Percentiles rank a stretch among this genome's conserved stretches.
Evolutionary conservation across 2,329 filamentous ascomycete genomes (phyloP).

Genomic region (Apiospora arundinis): DNA sequence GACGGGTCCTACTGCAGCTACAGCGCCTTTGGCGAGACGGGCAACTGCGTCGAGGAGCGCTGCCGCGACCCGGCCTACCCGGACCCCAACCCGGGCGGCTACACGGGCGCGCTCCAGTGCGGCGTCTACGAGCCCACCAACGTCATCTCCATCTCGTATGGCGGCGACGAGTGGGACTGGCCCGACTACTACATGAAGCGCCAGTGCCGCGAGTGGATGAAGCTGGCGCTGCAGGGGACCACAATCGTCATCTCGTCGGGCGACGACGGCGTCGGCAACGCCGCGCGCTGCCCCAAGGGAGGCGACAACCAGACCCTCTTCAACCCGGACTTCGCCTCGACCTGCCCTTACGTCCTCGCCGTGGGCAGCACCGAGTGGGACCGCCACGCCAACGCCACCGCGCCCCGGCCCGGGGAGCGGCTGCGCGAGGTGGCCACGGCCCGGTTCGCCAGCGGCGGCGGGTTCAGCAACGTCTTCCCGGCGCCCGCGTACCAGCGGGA

Average conservation of each 20-base stretch:
- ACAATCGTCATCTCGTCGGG: conserved; percentile 51
- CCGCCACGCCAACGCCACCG: conserved; percentile 45
- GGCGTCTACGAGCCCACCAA: conserved; percentile 55
- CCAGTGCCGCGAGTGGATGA: conserved; percentile 55
- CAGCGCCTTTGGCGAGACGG: conserved; percentile 33
- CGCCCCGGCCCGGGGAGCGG: conserved; percentile 28
- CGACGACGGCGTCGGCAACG: conserved; percentile 34
- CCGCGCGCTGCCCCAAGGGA: conserved; percentile 55
- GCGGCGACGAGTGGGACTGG: conserved; percentile 55
- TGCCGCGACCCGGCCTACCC: conserved; percentile 47
- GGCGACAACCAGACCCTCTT: conserved; percentile 59
- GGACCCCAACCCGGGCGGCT: conserved; percentile 50
- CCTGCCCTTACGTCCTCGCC: conserved; percentile 63
- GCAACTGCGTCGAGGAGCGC: conserved; percentile 29
- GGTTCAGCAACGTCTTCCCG: conserved; percentile 55
- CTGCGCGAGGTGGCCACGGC: conserved; percentile 33
- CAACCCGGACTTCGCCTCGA: conserved; percentile 59
- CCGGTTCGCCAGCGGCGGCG: conserved; percentile 55
- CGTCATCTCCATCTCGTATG: conserved; percentile 61
- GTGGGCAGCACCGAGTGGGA: conserved; percentile 66
- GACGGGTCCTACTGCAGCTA: conserved; percentile 35
- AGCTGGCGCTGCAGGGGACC: conserved; percentile 54
- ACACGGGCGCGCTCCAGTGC: conserved; percentile 47
- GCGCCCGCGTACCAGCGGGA: conserved; percentile 52
- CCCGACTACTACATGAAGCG: conserved; percentile 57